Evolutionary conservation across 352 stramenopile species (phyloP).

Genomic region (Phytophthora quininea): DNA sequence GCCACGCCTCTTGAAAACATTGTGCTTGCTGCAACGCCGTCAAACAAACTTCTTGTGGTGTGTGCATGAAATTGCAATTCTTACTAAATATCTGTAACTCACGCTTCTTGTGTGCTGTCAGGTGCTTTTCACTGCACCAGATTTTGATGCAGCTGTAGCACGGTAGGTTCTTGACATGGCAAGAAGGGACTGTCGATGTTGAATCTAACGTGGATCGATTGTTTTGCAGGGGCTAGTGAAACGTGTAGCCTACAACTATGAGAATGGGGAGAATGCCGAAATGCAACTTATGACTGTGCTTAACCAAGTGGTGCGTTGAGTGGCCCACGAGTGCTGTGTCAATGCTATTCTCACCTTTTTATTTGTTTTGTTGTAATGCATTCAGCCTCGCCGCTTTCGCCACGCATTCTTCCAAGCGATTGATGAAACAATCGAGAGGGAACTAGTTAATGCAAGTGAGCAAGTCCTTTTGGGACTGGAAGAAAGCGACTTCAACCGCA

Average conservation of each 20-base stretch:
- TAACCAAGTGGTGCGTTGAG: conserved; percentile 42
- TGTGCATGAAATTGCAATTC: neutral
- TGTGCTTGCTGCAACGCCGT: conserved; percentile 44
- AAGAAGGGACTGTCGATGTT: too few species aligned
- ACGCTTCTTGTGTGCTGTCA: conserved; percentile 3
- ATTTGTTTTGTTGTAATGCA: neutral
- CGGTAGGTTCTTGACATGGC: conserved; percentile 33
- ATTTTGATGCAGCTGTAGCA: conserved; percentile 28
- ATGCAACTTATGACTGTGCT: conserved; percentile 28
- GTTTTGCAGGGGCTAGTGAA: conserved; percentile 34
- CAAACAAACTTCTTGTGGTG: conserved; percentile 45
- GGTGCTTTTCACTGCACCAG: conserved; percentile 46
- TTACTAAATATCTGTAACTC: too few species aligned
- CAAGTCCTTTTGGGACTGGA: conserved; percentile 3
- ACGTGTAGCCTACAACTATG: conserved; percentile 56
- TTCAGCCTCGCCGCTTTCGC: conserved; percentile 43
- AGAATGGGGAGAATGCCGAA: conserved; percentile 36
- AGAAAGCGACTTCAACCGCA: neutral
- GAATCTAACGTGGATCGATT: neutral
- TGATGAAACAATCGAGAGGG: conserved; percentile 41
- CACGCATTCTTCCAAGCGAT: conserved; percentile 41
- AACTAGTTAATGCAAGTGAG: conserved; percentile 29
- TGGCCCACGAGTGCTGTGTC: neutral
- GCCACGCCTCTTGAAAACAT: conserved; percentile 54
- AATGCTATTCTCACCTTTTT: neutral